These are phyloP conservation scores for Sugiyamaella japonica DNA, from an alignment of 1,139 yeast species.

Conservation along the genomic window DNA sequence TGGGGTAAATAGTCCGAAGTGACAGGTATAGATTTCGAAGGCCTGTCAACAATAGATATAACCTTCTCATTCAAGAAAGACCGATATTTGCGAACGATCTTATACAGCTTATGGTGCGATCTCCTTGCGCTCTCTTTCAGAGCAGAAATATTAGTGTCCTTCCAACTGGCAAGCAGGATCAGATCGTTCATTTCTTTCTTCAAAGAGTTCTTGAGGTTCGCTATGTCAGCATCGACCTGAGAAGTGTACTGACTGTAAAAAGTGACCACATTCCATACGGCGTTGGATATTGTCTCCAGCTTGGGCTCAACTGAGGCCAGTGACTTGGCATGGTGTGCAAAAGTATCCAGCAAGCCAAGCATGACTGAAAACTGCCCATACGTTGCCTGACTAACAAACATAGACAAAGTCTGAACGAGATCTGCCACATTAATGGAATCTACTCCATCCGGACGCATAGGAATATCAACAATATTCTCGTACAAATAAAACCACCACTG, in stretches of 20 bases:
- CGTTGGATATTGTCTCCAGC: slow-evolving; percentile 38
- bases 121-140: slow-evolving; percentile 88
- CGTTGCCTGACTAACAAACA: slow-evolving; percentile 73
- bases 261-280: slow-evolving; percentile 60
- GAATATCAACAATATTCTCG: slow-evolving; percentile 54
- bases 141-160: slow-evolving; percentile 92
- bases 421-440: slow-evolving; percentile 33
- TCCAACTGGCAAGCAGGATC: slow-evolving; percentile 91
- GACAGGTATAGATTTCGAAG: slow-evolving; percentile 1
- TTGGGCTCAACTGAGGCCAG: slow-evolving; percentile 19
- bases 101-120: slow-evolving; percentile 82
- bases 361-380: slow-evolving; percentile 70
- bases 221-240: slow-evolving; percentile 49
- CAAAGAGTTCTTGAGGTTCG: slow-evolving; percentile 51
- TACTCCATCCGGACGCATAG: slow-evolving; percentile 26
- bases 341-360: slow-evolving; percentile 60
- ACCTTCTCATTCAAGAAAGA: slow-evolving; percentile 35
- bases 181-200: slow-evolving; percentile 84
- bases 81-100: slow-evolving; percentile 80
- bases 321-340: slow-evolving; percentile 50
- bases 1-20: neutral
- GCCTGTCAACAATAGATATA: slow-evolving; percentile 4
- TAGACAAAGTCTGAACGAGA: slow-evolving; percentile 67
- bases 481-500: slow-evolving; percentile 88
- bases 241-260: slow-evolving; percentile 68